Percentiles rank a stretch among this genome's conserved stretches.
Evolutionary conservation across 345 rosid species (phyloP).

Genomic region (Linum tenue): DNA sequence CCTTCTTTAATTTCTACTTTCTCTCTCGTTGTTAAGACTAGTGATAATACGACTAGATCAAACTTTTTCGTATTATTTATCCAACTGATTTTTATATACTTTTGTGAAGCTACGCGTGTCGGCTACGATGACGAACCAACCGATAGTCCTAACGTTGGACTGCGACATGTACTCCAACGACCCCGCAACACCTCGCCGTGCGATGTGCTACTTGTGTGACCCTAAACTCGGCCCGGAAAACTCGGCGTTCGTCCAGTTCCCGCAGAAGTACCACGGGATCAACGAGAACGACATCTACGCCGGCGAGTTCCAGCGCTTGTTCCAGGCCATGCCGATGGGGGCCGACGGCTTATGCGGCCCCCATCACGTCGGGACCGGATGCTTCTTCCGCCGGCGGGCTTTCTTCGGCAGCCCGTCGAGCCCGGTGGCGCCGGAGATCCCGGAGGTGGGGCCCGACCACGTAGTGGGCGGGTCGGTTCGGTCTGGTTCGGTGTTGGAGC

Average conservation of each 20-base stretch:
- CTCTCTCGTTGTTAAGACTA: too few species aligned
- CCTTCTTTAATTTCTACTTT: too few species aligned
- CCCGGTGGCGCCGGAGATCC: slow-evolving; percentile 22
- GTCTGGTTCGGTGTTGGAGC: slow-evolving; percentile 14
- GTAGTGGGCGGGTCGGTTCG: slow-evolving; percentile 24
- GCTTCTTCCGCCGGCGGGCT: slow-evolving; percentile 50
- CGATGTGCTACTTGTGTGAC: slow-evolving; percentile 45
- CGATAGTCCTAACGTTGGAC: slow-evolving; percentile 56
- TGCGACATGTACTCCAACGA: slow-evolving; percentile 82
- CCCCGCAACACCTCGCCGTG: slow-evolving; percentile 39
- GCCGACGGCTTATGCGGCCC: slow-evolving; percentile 46
- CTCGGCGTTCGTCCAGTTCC: slow-evolving; percentile 51
- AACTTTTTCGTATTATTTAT: neutral
- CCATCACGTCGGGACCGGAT: slow-evolving; percentile 42
- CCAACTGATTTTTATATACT: neutral
- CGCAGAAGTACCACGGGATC: slow-evolving; percentile 49
- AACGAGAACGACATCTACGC: slow-evolving; percentile 49
- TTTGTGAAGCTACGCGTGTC: slow-evolving; percentile 61
- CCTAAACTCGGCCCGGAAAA: slow-evolving; percentile 16
- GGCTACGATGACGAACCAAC: slow-evolving; percentile 52
- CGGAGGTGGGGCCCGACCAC: slow-evolving; percentile 24
- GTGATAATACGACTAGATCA: neutral
- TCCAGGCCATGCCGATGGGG: slow-evolving; percentile 35
- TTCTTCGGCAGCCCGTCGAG: slow-evolving; percentile 41
- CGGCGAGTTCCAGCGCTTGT: slow-evolving; percentile 30